Evolutionary conservation across 768 basidiomycete species (phyloP), one percentile per base, ranked within the genome.

Genomic region (Collybia mongolica): DNA sequence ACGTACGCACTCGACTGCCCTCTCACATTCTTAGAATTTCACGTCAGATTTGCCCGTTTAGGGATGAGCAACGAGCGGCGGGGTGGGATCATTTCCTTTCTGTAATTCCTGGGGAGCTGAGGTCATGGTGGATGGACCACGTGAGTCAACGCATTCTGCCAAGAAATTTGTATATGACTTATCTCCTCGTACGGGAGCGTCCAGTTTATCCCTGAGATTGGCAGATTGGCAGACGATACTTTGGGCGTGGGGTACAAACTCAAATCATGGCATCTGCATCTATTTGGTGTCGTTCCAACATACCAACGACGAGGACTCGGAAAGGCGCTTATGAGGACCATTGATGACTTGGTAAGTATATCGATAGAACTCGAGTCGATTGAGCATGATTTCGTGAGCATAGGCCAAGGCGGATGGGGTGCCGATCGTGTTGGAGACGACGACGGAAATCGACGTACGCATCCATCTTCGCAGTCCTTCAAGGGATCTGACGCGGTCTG

Each of bases 21-120:
- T 9, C 32, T 12, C 11, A 9, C 32, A 11, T 2, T 12, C 2
- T 2, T 32, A 32, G 32, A 32, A 32, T 32, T 32, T 32, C 14
- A 32, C 32, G 11, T 9, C 32, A 11, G 11, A 46, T 12, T 3
- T 7, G 24, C 6, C 14, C 19, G 19, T 19, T 3, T 19, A 52
- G 51, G 39, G 56, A 61, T 39, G 65, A 65, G 48, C 55, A 64
- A 54, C 59, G 63, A 18, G 61, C 54, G 4, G 56, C 56, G n/a
- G 65, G 64, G 7, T 67, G 67, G 65, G 56, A 66, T 20, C 46
- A 62, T 22, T 66, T 65, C 43, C 39, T 67, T 20, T 51, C 54
- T 3, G 41, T 46, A 6, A 24, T 61, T 5, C 52, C 57, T 1
- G 49, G 47, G 0, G 50, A 49, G 5, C 39, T 58, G 8, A 54